Conservation (phyloP, 495 filamentous ascomycete genomes). For the Friedmanniomyces endolithicus region DNA sequence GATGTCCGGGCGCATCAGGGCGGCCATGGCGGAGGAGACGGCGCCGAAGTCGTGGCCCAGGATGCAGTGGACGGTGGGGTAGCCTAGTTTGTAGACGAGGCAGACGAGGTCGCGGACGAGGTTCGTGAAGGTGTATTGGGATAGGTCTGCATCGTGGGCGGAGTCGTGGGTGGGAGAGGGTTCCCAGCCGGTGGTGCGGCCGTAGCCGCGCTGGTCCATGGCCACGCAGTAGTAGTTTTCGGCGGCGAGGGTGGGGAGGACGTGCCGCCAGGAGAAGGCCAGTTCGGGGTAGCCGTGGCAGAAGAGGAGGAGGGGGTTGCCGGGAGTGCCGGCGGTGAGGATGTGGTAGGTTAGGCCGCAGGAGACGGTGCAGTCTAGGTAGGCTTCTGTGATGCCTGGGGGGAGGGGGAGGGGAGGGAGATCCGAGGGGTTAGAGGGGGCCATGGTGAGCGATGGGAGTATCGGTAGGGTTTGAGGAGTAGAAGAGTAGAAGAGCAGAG, state of each 20-base stretch:
- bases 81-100: constrained; percentile 49
- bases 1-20: constrained; percentile 51
- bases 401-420: constrained; percentile 42
- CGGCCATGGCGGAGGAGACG: constrained; percentile 46
- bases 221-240: constrained; percentile 53
- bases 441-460: background rate
- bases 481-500: background rate
- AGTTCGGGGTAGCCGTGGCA: constrained; percentile 58
- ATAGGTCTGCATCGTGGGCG: constrained; percentile 42
- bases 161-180: constrained; percentile 36
- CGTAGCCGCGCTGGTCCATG: constrained; percentile 57
- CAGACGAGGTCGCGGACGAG: constrained; percentile 51
- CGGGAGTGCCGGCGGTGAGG: constrained; percentile 38
- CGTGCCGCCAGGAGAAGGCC: constrained; percentile 56
- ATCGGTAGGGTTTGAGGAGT: background rate
- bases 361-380: constrained; percentile 35
- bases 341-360: constrained; percentile 48
- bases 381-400: constrained; percentile 37
- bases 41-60: constrained; percentile 58
- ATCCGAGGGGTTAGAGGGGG: background rate
- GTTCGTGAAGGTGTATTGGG: constrained; percentile 44
- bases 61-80: constrained; percentile 44
- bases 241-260: constrained; percentile 43
- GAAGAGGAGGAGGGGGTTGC: constrained; percentile 48
- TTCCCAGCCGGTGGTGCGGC: constrained; percentile 53